Evolutionary conservation across 257 asterid species (phyloP), one percentile per base, ranked within the genome.

Genomic region (Nicotiana tomentosiformis): DNA sequence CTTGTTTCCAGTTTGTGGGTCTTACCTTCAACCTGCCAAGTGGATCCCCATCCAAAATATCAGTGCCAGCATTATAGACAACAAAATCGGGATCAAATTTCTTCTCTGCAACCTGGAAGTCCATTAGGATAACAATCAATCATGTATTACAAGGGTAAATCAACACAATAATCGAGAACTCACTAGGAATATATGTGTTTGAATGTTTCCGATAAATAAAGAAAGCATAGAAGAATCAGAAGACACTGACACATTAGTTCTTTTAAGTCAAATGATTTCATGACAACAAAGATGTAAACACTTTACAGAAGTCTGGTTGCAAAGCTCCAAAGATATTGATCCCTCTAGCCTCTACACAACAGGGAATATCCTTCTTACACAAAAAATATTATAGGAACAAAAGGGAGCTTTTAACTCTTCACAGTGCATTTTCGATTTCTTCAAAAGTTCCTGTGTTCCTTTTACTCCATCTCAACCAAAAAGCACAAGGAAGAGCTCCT

Each of bases 1-100:
- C 39, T 51, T 46, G 14, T 49, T 74, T 51, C 7, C 43, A 2
- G 33, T 23, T 0, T 14, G 80, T 26, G 62, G 62, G 14, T 74
- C 33, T 84, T 89, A 94, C 99, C 97, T 94, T 90, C 90, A 96
- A 87, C 83, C 89, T 69, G 43, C 99, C 99, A 81, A 96, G 87
- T 72, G 98, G 99, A 85, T 96, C 99, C 79, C 99, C 99, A 84
- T 91, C 96, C 83, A 94, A 87, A 85, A 94, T 92, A 87, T 96
- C 99, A 33, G 99, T 94, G 55, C 99, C 99, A 81, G 97, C 99
- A 88, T 94, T 96, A 88, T 94, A 96, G 68, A 96, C 86, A 66
- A 96, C 88, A 89, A 96, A 85, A 87, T 93, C 97, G 56, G 99
- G 97, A 83, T 84, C 83, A 84, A 92, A 93, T 65, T 91, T 86